These are phyloP conservation scores for Zygosaccharomyces sapae DNA, from an alignment of 1,139 yeast species.

Conservation along the genomic window DNA sequence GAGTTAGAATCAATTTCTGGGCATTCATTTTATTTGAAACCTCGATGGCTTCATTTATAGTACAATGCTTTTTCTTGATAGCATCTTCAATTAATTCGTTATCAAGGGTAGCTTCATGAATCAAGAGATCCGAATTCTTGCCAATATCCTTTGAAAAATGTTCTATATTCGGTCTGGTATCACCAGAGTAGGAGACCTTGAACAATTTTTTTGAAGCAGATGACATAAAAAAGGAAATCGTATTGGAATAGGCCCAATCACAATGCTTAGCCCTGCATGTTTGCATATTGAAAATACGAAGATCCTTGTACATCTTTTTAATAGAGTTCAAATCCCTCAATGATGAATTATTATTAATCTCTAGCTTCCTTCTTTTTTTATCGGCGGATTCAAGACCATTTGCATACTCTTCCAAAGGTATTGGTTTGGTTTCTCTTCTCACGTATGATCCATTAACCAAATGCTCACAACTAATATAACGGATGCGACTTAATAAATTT, in stretches of 20 bases:
- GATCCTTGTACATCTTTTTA: slow-evolving; percentile 28
- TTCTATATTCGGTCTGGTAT: slow-evolving; percentile 73
- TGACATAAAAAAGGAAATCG: slow-evolving; percentile 46
- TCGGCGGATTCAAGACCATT: slow-evolving; percentile 20
- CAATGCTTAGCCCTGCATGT: slow-evolving; percentile 85
- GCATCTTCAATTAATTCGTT: slow-evolving; percentile 82
- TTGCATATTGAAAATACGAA: slow-evolving; percentile 39
- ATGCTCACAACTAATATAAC: slow-evolving; percentile 66
- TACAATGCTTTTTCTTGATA: slow-evolving; percentile 76
- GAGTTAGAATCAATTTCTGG: slow-evolving; percentile 70
- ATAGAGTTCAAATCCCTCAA: slow-evolving; percentile 27
- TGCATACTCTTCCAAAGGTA: slow-evolving; percentile 30
- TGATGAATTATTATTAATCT: slow-evolving; percentile 30
- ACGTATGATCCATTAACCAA: slow-evolving; percentile 39
- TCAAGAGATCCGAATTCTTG: slow-evolving; percentile 61
- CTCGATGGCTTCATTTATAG: slow-evolving; percentile 78
- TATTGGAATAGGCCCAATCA: slow-evolving; percentile 72
- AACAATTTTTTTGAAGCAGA: slow-evolving; percentile 40
- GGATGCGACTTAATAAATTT: slow-evolving; percentile 44
- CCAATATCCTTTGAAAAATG: slow-evolving; percentile 62
- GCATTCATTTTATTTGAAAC: slow-evolving; percentile 73
- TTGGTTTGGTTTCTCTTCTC: slow-evolving; percentile 32
- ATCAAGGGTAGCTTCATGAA: slow-evolving; percentile 92
- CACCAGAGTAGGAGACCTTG: slow-evolving; percentile 87
- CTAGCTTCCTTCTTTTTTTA: slow-evolving; percentile 33